A percentile compares a stretch with the other conserved stretches of the same genome.
phyloP scores from a whole-genome alignment of 139 green algal species.

The Desmodesmus armatus region DNA sequence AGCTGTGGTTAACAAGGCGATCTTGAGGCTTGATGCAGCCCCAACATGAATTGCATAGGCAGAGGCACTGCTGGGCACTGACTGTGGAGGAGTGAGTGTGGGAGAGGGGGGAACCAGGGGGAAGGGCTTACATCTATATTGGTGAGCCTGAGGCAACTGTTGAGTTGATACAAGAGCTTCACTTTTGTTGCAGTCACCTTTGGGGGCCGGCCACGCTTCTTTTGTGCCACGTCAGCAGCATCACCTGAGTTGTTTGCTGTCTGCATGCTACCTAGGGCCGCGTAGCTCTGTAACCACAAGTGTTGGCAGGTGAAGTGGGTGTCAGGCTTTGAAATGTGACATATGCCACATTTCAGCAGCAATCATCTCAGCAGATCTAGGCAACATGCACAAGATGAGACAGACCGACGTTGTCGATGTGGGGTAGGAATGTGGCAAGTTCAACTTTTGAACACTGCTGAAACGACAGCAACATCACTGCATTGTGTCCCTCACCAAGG shows the following conservation, averaged over 20 bases:
- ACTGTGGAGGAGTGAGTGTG: background rate
- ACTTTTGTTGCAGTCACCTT: background rate
- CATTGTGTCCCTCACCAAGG: no score
- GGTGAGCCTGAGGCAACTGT: no score
- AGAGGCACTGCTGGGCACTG: background rate
- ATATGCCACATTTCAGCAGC: background rate
- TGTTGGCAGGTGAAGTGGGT: slow-evolving; percentile 4
- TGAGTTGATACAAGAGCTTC: no score
- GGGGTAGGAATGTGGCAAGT: no score
- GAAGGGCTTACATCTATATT: no score
- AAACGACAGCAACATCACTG: no score
- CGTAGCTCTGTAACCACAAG: background rate
- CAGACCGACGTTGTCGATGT: background rate
- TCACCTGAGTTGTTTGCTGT: background rate
- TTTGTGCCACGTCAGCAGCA: background rate
- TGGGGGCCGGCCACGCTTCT: slow-evolving; percentile 5
- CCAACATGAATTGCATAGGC: background rate
- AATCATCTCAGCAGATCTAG: background rate
- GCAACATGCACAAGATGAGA: background rate
- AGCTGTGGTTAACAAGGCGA: background rate
- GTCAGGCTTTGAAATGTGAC: background rate
- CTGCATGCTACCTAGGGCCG: background rate
- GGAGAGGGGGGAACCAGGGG: background rate
- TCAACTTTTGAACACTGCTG: no score
- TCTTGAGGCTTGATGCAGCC: background rate